A percentile compares a stretch with the other conserved stretches of the same genome.
Evolutionary conservation across 441 rosid species (phyloP).

Genomic region (Melastoma candidum): DNA sequence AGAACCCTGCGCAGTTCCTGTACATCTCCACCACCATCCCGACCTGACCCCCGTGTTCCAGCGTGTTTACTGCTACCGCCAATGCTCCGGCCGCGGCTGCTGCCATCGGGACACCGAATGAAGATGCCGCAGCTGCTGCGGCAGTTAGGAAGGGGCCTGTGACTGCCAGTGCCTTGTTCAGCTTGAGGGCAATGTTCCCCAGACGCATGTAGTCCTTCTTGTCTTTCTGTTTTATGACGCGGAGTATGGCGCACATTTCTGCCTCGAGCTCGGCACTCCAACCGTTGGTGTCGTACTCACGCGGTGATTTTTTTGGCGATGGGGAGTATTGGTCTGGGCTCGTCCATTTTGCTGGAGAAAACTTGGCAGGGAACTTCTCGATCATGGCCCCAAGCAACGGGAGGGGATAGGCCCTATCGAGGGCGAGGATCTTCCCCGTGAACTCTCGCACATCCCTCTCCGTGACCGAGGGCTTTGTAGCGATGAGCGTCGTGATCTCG

Average conservation of each 20-base stretch:
- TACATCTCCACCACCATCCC: slow-evolving; percentile 19
- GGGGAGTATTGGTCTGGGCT: no score
- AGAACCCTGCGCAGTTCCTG: slow-evolving; percentile 12
- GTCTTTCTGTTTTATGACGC: slow-evolving; percentile 11
- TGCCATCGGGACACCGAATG: not conserved
- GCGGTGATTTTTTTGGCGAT: not conserved
- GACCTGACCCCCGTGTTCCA: slow-evolving; percentile 14
- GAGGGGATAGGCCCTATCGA: slow-evolving; percentile 13
- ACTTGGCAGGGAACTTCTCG: slow-evolving; percentile 13
- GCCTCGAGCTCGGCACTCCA: slow-evolving; percentile 15
- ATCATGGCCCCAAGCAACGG: slow-evolving; percentile 14
- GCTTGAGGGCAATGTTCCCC: slow-evolving; percentile 8
- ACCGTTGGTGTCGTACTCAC: not conserved
- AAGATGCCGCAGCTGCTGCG: not conserved
- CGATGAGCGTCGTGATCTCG: slow-evolving; percentile 2
- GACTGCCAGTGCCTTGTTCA: slow-evolving; percentile 9
- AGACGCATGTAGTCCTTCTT: slow-evolving; percentile 12
- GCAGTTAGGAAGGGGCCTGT: slow-evolving; percentile 4
- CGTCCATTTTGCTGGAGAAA: slow-evolving; percentile 12
- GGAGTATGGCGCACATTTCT: slow-evolving; percentile 9
- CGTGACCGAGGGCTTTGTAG: not conserved
- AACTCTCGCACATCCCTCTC: not conserved
- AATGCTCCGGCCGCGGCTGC: not conserved
- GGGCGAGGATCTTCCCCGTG: slow-evolving; percentile 8
- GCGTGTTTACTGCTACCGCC: not conserved